Percentiles rank a stretch among this genome's conserved stretches.
phyloP scores from a whole-genome alignment of 208 protist genomes.

The Leishmania tarentolae region DNA sequence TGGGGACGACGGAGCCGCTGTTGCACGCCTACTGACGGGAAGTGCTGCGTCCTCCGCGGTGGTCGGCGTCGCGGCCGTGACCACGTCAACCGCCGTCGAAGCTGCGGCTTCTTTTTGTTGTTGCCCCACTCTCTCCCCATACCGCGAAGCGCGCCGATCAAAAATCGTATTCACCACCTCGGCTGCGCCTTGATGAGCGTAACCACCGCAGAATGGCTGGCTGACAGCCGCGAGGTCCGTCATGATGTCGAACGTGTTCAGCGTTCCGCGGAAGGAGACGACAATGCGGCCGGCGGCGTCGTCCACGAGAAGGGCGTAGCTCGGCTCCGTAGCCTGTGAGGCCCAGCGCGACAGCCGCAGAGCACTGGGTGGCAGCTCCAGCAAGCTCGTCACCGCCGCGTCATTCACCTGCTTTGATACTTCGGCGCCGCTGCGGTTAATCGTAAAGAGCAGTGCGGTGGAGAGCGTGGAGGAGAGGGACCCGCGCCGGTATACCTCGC shows the following conservation, averaged over 20 bases:
- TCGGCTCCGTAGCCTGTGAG: slow-evolving; percentile 42
- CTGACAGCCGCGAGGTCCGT: slow-evolving; percentile 58
- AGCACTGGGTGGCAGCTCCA: slow-evolving; percentile 44
- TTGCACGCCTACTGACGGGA: not conserved
- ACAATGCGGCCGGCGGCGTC: slow-evolving; percentile 51
- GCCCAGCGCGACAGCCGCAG: slow-evolving; percentile 57
- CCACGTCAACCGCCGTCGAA: not conserved
- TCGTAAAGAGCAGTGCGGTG: slow-evolving; percentile 40
- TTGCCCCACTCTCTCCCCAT: not conserved
- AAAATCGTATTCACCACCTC: slow-evolving; percentile 50
- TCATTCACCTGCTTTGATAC: slow-evolving; percentile 44
- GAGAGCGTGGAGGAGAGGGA: slow-evolving; percentile 41
- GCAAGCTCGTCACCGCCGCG: slow-evolving; percentile 46
- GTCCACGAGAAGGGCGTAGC: slow-evolving; percentile 58
- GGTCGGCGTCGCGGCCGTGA: not conserved
- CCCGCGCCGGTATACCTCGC: slow-evolving; percentile 50
- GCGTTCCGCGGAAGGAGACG: slow-evolving; percentile 63
- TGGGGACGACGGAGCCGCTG: not conserved
- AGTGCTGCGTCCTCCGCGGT: not conserved
- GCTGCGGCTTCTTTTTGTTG: not conserved
- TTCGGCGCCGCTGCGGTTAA: slow-evolving; percentile 28
- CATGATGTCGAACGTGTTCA: slow-evolving; percentile 60
- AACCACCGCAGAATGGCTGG: slow-evolving; percentile 50
- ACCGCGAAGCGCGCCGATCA: slow-evolving; percentile 37
- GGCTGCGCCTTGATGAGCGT: slow-evolving; percentile 58